Evolutionary conservation across 352 stramenopile genomes (phyloP).

Genomic region (Peronospora farinosa): DNA sequence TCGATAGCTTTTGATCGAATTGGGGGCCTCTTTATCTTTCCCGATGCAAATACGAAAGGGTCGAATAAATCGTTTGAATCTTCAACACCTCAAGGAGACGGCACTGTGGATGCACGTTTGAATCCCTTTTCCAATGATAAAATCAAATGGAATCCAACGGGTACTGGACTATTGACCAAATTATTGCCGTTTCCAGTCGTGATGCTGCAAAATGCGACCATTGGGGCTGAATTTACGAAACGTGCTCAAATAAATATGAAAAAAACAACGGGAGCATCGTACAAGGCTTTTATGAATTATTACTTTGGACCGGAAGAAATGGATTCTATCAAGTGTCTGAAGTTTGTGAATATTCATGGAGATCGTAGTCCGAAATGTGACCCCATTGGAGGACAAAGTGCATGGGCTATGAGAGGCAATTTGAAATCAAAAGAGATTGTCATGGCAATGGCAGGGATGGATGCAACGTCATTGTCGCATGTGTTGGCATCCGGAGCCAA

Average conservation of each 20-base stretch:
- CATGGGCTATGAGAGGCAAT: slow-evolving; percentile 59
- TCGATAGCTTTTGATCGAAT: slow-evolving; percentile 30
- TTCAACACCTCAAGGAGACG: slow-evolving; percentile 50
- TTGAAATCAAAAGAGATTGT: slow-evolving; percentile 44
- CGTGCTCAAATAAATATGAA: slow-evolving; percentile 59
- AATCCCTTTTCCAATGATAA: slow-evolving; percentile 61
- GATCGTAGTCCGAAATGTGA: slow-evolving; percentile 60
- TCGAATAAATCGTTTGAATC: slow-evolving; percentile 49
- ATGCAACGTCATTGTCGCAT: slow-evolving; percentile 64
- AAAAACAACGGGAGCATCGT: slow-evolving; percentile 37
- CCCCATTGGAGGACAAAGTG: slow-evolving; percentile 73
- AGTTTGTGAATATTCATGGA: slow-evolving; percentile 71
- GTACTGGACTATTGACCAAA: slow-evolving; percentile 38
- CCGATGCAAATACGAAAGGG: slow-evolving; percentile 12
- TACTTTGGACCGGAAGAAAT: slow-evolving; percentile 75
- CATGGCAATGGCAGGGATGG: slow-evolving; percentile 75
- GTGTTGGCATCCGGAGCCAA: slow-evolving; percentile 68
- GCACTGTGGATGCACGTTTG: slow-evolving; percentile 50
- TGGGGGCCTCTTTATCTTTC: slow-evolving; percentile 54
- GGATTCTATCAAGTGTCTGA: slow-evolving; percentile 65
- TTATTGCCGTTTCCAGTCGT: slow-evolving; percentile 62
- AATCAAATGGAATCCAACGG: slow-evolving; percentile 59
- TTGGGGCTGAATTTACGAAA: slow-evolving; percentile 38
- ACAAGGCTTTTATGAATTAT: slow-evolving; percentile 78
- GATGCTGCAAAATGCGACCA: slow-evolving; percentile 40